Evolutionary conservation across 805 yeast species (phyloP), one percentile per base, ranked within the genome.

Genomic region (Wickerhamomyces hampshirensis): DNA sequence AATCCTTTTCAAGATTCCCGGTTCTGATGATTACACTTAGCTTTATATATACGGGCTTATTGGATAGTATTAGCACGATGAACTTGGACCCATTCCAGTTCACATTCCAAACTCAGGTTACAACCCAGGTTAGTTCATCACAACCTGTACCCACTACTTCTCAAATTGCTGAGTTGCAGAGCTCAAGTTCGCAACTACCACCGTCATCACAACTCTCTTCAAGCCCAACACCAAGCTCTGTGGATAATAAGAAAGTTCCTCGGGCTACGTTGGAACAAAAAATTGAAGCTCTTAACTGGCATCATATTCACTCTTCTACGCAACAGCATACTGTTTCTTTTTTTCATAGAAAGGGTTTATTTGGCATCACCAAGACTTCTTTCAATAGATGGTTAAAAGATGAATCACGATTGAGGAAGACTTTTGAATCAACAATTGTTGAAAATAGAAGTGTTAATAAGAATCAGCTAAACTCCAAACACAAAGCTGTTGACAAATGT

Each of bases 301-400:
- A 55, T 42, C 47, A 52, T 28, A 32, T 44, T 7, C 51, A 56
- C 21, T 56, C 56, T 17, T 53, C 55, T 14, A 55, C 61, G 3
- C 69, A 65, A 35, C 59, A 58, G 27, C 46, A 42, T 16, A 62
- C 70, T 0, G 66, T 65, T 4, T 38, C 42, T 5, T 56, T 58
- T 43, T 66, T 66, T 46, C 44, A 49, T 17, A 36, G 38, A 3
- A 19, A 53, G 30, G 53, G 51, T 3, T 49, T 50, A 24, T 66
- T 67, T 38, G 44, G 62, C 5, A 56, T 67, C 4, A 59, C 71
- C 1, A 62, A 58, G 40, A 60, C 69, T 2, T 60, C 64, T 7
- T 47, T 64, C 37, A 61, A 61, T 44, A 51, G 71, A 39, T 66
- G 71, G 71, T 50, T 62, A 2, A 45, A 58, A 26, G 56, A 53